Evolutionary conservation across 2,329 filamentous ascomycete genomes (phyloP), one percentile per base, ranked within the genome.

Genomic region (Claviceps fusiformis): DNA sequence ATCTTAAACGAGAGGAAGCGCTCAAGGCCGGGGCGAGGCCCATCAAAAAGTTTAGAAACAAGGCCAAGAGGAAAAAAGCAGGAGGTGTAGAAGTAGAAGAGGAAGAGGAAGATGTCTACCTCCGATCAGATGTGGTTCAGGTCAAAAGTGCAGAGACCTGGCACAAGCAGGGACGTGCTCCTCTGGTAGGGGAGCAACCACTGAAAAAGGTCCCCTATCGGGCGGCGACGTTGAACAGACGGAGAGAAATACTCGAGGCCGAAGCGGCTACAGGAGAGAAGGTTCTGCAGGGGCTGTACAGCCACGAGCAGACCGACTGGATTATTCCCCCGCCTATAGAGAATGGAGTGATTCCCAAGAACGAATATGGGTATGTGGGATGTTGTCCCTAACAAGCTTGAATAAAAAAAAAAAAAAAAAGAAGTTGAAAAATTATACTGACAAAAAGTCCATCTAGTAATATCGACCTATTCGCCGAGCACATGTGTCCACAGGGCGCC

Each of bases 121-220:
- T 78, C 0, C 83, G 92, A 39, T 79, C 80, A 54, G 91, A 97
- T 60, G 82, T 97, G 0, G 82, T 91, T 2, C 77, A 80, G 44
- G 95, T 95, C 67, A 91, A 95, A 68, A 95, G 89, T 33, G 86
- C 87, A 1, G 93, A 98, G 67, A 95, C 89, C 1, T 98, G 93
- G 93, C 93, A 97, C 67, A 96, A 96, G 67, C 92, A 96, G 73
- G 93, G 93, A 0, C 81, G 92, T 11, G 85, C 83, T 31, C 83
- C 93, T 3, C 78, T 80, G 31, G 65, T 75, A 0, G 89, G 87
- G 3, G 83, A 86, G 60, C 72, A 82, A 51, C 88, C 93, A 0
- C 71, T 96, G 57, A 98, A 98, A 68, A 78, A 81, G 46, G 93
- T 95, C 0, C 89, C 92, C 0, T 90, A 93, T 66, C 86, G 93